A percentile compares a stretch with the other conserved stretches of the same genome.
phyloP scores from a whole-genome alignment of 345 rosid genomes.

The Pseudoturritis turrita region DNA sequence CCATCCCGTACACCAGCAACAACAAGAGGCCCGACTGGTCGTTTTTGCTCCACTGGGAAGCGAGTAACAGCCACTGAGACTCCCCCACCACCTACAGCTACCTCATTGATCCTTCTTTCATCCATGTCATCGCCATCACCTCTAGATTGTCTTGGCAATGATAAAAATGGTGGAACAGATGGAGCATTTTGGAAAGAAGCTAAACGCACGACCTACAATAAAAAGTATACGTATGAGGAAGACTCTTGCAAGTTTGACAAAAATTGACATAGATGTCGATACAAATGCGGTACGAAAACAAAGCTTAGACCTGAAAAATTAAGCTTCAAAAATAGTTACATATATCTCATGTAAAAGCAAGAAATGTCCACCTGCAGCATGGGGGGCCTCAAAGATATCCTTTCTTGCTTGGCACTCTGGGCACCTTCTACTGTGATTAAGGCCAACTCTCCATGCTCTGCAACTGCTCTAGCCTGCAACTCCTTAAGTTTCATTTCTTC shows the following conservation, averaged over 20 bases:
- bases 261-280: background rate
- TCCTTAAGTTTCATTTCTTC: conserved; percentile 91
- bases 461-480: conserved; percentile 83
- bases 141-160: conserved; percentile 74
- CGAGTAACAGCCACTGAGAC: conserved; percentile 98
- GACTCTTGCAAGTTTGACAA: background rate
- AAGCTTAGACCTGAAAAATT: background rate
- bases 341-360: conserved; percentile 13
- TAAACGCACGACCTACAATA: conserved; percentile 80
- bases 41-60: conserved; percentile 87
- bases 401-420: conserved; percentile 60
- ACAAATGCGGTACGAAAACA: background rate
- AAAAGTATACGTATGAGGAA: conserved; percentile 22
- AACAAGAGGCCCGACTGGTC: conserved; percentile 95
- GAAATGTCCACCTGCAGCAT: conserved; percentile 76
- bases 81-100: conserved; percentile 99
- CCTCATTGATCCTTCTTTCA: conserved; percentile 73
- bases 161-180: conserved; percentile 89
- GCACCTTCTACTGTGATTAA: conserved; percentile 75
- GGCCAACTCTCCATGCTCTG: conserved; percentile 96
- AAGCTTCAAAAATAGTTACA: background rate
- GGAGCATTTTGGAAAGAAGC: conserved; percentile 98
- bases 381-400: conserved; percentile 77
- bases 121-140: conserved; percentile 79
- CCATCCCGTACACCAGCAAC: conserved; percentile 96